Conservation (phyloP, 208 protist species). For the Crithidia acanthocephali region DNA sequence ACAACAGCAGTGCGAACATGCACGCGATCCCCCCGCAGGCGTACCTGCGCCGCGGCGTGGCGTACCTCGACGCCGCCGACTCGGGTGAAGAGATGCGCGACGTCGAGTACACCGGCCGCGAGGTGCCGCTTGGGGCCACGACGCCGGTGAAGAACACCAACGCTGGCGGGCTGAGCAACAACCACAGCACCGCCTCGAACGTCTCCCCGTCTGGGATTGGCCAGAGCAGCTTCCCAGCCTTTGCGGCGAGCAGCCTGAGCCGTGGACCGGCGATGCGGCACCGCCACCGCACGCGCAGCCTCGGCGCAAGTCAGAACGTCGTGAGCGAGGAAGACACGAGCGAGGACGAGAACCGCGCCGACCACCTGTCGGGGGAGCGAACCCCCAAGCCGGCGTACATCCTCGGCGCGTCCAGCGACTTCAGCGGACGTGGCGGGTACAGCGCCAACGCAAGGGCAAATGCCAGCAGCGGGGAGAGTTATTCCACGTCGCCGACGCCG, state of each 20-base stretch:
- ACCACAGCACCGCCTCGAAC: not conserved
- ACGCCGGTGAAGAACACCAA: not conserved
- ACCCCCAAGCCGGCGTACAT: not conserved
- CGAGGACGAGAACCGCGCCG: conserved; percentile 18
- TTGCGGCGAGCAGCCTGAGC: conserved; percentile 4
- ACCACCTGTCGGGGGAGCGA: not conserved
- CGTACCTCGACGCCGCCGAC: conserved; percentile 10
- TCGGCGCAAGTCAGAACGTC: conserved; percentile 11
- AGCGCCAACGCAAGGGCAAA: not conserved
- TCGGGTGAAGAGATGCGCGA: conserved; percentile 15
- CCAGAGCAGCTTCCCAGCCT: conserved; percentile 17
- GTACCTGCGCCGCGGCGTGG: conserved; percentile 11
- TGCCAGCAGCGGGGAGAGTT: not conserved
- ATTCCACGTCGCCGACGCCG: not conserved
- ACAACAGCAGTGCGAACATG: not conserved
- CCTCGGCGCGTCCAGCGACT: not conserved
- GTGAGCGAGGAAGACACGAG: conserved; percentile 27
- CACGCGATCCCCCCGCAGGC: not conserved
- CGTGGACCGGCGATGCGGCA: conserved; percentile 10
- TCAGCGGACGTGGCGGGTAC: not conserved
- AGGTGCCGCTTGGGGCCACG: not conserved
- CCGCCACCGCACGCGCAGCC: conserved; percentile 26
- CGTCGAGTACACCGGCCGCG: conserved; percentile 14
- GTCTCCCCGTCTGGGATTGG: not conserved
- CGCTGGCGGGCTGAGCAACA: not conserved